Evolutionary conservation across 164 flowering plant genomes (phyloP), one percentile per base, ranked within the genome.

Genomic region (Dillenia suffruticosa): DNA sequence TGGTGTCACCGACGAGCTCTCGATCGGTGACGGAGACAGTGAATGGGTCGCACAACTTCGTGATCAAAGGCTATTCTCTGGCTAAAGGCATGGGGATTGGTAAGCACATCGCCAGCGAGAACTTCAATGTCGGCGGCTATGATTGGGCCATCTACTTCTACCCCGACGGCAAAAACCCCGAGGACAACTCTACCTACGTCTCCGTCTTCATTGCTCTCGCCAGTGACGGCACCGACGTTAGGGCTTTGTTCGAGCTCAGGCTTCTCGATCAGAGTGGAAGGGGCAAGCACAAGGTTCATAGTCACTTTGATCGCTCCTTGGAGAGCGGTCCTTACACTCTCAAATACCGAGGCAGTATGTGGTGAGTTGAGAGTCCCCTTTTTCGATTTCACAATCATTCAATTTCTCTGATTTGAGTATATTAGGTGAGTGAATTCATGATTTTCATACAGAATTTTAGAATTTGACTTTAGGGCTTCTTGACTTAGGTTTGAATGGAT

Each of bases 1-100:
- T 45, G 45, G 6, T 65, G 6, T 76, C 85, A 9, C 88, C 85
- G 51, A 77, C 93, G 72, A 79, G 82, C 68, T 89, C 96, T 10
- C 71, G 76, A 14, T 85, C 93, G 49, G 84, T 89, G 62, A 89
- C 93, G 12, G 78, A 77, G 68, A 79, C 86, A n/a, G 69, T 82
- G 0, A 92, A 92, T 62, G 95, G 98, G 2, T 87, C 98, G 12
- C 98, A 92, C 79, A 70, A 72, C 63, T 89, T 92, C 74, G 79
- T 75, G 24, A 92, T 92, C 51, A 80, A 87, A 65, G 98, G 96
- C 0, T 92, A 87, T 65, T 85, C 96, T 12, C 66, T 89, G 57
- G 95, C 96, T 12, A 92, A 92, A 53, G 98, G 98, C 46, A 82
- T 89, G 85, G 96, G 98, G 14, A 59, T 88, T 2, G 98, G 98